Conservation (phyloP, 441 rosid species). For the Lepidium campestre region DNA sequence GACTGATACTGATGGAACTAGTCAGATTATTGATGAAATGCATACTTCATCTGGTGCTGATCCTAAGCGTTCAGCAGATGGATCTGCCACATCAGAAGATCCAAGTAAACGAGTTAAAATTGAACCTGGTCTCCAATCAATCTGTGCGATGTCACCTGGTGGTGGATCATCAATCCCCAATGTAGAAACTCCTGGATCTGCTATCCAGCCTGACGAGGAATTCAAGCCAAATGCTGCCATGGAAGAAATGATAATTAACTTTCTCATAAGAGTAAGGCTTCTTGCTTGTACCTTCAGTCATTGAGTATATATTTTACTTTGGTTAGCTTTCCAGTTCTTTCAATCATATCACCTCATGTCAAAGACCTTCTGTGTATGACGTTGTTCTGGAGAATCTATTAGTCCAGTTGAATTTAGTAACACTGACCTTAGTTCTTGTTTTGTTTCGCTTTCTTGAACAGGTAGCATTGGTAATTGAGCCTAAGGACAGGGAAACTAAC, state of each 20-base stretch:
- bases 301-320: conserved; percentile 8
- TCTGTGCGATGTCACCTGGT: conserved; percentile 96
- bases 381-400: conserved; percentile 2
- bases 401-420: conserved; percentile 3
- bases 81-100: conserved; percentile 77
- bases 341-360: conserved; percentile 13
- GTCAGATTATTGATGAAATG: conserved; percentile 57
- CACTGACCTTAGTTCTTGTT: not conserved
- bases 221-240: conserved; percentile 99
- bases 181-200: conserved; percentile 94
- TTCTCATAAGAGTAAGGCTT: conserved; percentile 87
- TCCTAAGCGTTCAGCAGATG: conserved; percentile 74
- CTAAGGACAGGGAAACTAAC: conserved; percentile 97
- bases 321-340: not conserved
- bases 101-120: conserved; percentile 85
- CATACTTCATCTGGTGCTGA: conserved; percentile 54
- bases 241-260: conserved; percentile 99
- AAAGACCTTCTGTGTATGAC: not conserved
- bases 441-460: conserved; percentile 28
- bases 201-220: conserved; percentile 96
- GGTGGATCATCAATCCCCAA: conserved; percentile 85
- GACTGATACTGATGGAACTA: conserved; percentile 59
- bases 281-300: not conserved
- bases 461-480: conserved; percentile 99
- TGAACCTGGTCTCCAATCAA: conserved; percentile 95